Conservation (phyloP, 208 protist genomes). For the Trypanosoma conorhini region DNA sequence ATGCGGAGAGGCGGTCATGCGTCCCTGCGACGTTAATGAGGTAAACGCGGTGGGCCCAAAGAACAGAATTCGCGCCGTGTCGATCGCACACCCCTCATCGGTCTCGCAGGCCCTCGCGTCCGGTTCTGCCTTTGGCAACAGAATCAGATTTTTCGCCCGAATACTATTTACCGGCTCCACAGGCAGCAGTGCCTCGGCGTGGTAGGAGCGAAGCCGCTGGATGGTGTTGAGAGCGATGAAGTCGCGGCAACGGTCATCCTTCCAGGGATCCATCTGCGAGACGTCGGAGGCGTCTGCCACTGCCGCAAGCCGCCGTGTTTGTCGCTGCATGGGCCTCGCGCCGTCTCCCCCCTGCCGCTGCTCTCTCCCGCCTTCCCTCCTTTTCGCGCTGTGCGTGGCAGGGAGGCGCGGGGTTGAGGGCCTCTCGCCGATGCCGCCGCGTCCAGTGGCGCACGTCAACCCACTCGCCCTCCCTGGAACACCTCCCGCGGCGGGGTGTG, state of each 20-base stretch:
- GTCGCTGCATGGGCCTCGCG: neutral
- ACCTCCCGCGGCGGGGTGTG: too few species aligned
- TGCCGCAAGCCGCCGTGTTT: neutral
- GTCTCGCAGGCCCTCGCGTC: conserved; percentile 56
- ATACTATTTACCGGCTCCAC: conserved; percentile 57
- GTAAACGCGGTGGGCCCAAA: conserved; percentile 66
- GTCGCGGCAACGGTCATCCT: conserved; percentile 77
- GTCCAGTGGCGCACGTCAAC: too few species aligned
- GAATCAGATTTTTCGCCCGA: conserved; percentile 61
- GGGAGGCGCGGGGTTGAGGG: too few species aligned
- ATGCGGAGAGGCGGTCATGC: conserved; percentile 55
- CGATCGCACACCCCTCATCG: conserved; percentile 52
- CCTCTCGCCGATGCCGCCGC: too few species aligned
- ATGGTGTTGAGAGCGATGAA: conserved; percentile 87
- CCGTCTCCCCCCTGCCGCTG: neutral
- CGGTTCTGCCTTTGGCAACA: conserved; percentile 58
- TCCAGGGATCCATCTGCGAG: conserved; percentile 80
- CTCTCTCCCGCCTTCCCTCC: neutral
- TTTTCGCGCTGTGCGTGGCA: neutral
- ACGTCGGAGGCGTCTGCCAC: conserved; percentile 21
- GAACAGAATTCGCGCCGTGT: conserved; percentile 59
- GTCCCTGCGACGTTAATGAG: conserved; percentile 57
- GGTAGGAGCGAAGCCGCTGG: conserved; percentile 75
- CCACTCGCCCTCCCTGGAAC: too few species aligned
- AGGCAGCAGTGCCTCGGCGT: conserved; percentile 45